Evolutionary conservation across 495 filamentous ascomycete species (phyloP), one percentile per base, ranked within the genome.

Genomic region (Xylaria cubensis): DNA sequence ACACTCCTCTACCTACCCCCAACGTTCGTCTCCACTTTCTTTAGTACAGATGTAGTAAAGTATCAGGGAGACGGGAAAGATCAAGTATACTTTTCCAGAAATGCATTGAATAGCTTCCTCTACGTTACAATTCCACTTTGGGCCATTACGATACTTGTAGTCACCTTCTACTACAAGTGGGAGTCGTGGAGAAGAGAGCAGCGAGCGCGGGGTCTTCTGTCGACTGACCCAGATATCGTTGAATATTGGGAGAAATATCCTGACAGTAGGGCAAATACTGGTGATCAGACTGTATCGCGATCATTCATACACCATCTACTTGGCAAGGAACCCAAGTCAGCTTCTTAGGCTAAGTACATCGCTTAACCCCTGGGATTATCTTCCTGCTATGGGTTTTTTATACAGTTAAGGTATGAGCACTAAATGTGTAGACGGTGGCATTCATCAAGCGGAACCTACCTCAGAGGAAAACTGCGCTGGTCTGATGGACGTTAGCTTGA

Each of bases 1-100:
- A 85, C 82, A 0, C 73, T 86, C 4, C 56, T 85, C 5, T 86
- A 81, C 64, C 79, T 86, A 6, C 84, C 84, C 0, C 80, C 78
- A 29, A 85, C 84, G 4, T 85, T 85, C 67, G 84, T 85, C 4
- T 84, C 84, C 73, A 84, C 84, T 17, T 82, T 86, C 67, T 85
- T 86, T 71, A 83, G 83, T 70, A 86, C 84, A 9, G 83, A 85
- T 55, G 76, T 86, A 46, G 73, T 86, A 13, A 84, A 81, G 67
- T 86, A 81, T 64, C 82, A 84, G 63, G 63, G 39, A 29, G 39
- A 65, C 24, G 63, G 63, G 26, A 48, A 73, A 78, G 63, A 65
- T 41, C 41, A 65, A 50, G 80, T 74, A 13, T 65, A 72, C 12
- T 84, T 81, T 67, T 83, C 82, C 7, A 19, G 4, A 46, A 42